Evolutionary conservation across 2,329 filamentous ascomycete genomes (phyloP), one percentile per base, ranked within the genome.

Genomic region (Fusarium praegraminearum): DNA sequence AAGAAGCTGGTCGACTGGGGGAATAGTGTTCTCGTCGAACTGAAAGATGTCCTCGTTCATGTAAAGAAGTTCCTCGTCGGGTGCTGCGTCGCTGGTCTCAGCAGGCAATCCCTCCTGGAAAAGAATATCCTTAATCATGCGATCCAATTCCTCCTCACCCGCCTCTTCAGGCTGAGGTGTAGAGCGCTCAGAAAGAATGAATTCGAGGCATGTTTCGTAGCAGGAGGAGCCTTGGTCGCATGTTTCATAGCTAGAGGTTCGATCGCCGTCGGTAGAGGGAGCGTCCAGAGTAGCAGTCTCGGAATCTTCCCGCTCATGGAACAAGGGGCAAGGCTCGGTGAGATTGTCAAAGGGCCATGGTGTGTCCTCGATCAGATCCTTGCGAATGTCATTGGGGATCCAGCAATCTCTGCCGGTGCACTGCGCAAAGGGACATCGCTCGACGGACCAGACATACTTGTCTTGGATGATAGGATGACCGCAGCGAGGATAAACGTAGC

Each of bases 401-500:
- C 73, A 76, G 33, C 75, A 76, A 2, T 72, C 61, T 16, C 56
- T 64, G 12, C 54, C 59, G 3, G 24, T 64, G 2, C 18, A 12
- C 1, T 24, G 9, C 2, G 73, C 73, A 18, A 33, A 30, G 7
- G 7, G 20, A 26, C 75, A 76, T 40, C 33, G 56, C 26, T 73
- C 69, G 11, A 73, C 28, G 4, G 24, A 36, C 64, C 61, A 74
- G 12, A 62, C 16, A 7, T 50, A 12, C 11, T 53, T 43, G 3
- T 38, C 5, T 11, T 60, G 56, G 6, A 59, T 36, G 18, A 76
- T 22, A 4, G 58, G 55, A 38, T 76, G 74, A 3, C 69, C 57
- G 49, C 75, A 76, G n/a, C 28, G n/a, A 7, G 66, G 68, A 41
- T 75, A 67, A 15, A 69, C 53, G 55, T 75, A 76, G 20, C 63